Conservation (phyloP, 768 basidiomycete genomes). For the Panus rudis region DNA sequence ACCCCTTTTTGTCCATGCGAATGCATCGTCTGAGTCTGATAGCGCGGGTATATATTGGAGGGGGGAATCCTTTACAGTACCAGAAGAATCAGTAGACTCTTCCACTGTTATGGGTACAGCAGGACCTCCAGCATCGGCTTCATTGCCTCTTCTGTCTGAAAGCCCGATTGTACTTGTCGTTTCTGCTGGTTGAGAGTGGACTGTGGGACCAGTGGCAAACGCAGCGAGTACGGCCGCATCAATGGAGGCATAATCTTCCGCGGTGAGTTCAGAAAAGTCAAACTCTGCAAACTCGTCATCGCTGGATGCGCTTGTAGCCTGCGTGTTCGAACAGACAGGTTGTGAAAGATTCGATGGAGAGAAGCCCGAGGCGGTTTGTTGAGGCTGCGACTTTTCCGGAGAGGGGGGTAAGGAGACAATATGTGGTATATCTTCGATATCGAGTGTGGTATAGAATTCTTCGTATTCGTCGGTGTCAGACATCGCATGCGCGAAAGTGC, state of each 20-base stretch:
- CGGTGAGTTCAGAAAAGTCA: constrained; percentile 49
- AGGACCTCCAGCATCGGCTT: background rate
- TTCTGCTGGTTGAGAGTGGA: no score
- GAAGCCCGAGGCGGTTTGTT: background rate
- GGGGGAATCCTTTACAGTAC: no score
- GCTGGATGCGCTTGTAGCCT: background rate
- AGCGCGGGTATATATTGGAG: background rate
- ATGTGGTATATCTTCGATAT: constrained; percentile 12
- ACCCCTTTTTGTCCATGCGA: background rate
- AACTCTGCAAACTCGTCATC: constrained; percentile 41
- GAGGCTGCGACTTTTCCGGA: background rate
- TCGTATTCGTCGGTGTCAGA: constrained; percentile 20
- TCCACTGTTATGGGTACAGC: background rate
- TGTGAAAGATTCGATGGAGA: background rate
- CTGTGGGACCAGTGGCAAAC: no score
- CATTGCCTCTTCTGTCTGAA: background rate
- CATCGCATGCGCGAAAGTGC: constrained; percentile 8
- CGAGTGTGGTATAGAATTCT: constrained; percentile 13
- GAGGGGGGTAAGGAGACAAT: constrained; percentile 9
- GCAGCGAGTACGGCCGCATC: constrained; percentile 33
- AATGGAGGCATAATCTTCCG: constrained; percentile 45
- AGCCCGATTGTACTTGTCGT: background rate
- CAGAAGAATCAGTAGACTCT: constrained; percentile 2
- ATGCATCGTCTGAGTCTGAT: background rate
- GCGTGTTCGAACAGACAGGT: background rate